Base-by-base conservation (phyloP, 345 rosid species). In the Firmiana major region DNA sequence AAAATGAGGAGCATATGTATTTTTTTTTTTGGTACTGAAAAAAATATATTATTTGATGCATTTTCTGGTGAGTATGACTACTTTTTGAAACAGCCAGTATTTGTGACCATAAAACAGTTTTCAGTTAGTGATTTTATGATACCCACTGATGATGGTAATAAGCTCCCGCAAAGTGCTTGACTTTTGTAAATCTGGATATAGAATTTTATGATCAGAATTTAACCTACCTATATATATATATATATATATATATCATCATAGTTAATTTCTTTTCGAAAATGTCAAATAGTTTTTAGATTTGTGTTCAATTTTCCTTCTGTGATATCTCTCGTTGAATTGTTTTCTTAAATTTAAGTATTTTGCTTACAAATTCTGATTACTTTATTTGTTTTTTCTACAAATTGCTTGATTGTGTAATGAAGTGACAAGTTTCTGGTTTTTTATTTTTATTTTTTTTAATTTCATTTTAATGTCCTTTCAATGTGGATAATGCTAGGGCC, bases 401-500 rank as follows among this genome's bases (percentile, higher is more conserved):
- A 19, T 71, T 53, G 62, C 45, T 71, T 71, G 24, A 17, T 70
- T 28, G 28, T 70, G 26, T 19, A 10, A 28, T 31, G 75, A 34
- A 49, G 22, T 51, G 17, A 49, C 60, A 49, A 31, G 1, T 49
- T 13, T 51, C 17, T 19, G 7, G 9, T 51, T 60, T 77, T 31
- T 78, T 38, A 46, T 80, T 46, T 26, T 78, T 26, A 54, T 49
- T n/a, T 51, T 60, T 77, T 31, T 78, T 38, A 46, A 79, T 46
- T 26, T 78, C 21, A 54, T 49, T 63, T 70, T 78, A 75, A 36
- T 55, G 70, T 42, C 82, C 76, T 81, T 38, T 75, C 76, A 49
- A 68, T 85, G 74, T 75, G 86, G 93, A 79, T 81, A 86, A 85
- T 77, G 86, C 74, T 87, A 96, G 97, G 98, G 99, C 98, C 68